Evolutionary conservation across 176 grass and related monocot species (phyloP), one percentile per base, ranked within the genome.

Genomic region (Chrysopogon serrulatus): DNA sequence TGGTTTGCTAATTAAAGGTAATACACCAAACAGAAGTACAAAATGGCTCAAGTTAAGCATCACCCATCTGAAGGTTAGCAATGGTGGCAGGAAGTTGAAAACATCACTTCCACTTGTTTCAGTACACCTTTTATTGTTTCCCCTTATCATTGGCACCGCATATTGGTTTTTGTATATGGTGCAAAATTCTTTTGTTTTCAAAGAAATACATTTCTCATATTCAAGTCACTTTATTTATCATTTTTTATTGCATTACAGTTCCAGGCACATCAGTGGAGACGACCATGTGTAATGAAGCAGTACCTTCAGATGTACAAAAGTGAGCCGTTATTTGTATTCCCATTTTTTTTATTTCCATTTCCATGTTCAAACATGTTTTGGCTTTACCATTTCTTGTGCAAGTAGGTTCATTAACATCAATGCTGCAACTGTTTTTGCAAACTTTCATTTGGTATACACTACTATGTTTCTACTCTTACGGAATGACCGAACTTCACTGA

Each of bases 51-150:
- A 34, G 41, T 16, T 68, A 49, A 16, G 78, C 78, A 53, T n/a
- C 43, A 10, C 12, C 15, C 78, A 37, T 37, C 78, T 80, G 78
- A 80, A 68, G 63, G 78, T 80, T 32, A 67, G 78, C 31, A 53
- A n/a, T 26, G 54, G 27, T 79, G 6, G 42, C 8, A 51, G 11
- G 3, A 26, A 6, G 17, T 44, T 79, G 19, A 2, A 68, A 67
- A 4, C 65, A 51, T 7, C 11, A 24, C 32, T 49, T 65, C 12
- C 28, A 34, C 21, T 66, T 66, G 40, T 23, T 61, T 43, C 18
- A 44, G 65, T 23, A 63, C 7, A 14, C 15, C 10, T 65, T 65
- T 79, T 32, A 24, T 26, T 35, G 27, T 49, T 16, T 24, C 2
- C 41, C 13, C 4, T 49, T 12, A 49, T 17, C 49, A 15, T 49